Evolutionary conservation across 306 rosid genomes (phyloP).

Genomic region (Castanopsis chinensis): DNA sequence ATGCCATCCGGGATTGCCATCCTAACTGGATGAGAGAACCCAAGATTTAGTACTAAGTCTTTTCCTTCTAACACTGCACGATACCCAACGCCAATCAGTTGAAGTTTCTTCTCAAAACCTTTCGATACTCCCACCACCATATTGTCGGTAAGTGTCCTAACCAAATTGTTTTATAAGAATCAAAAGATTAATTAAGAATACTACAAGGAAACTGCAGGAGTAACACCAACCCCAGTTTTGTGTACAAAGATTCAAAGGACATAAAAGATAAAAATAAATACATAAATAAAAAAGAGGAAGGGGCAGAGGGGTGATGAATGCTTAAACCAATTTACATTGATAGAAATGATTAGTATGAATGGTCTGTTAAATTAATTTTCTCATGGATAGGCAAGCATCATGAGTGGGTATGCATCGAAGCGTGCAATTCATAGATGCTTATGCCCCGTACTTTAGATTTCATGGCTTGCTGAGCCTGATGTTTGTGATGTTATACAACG

Average conservation of each 20-base stretch:
- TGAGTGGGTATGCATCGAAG: background rate
- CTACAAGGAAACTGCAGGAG: background rate
- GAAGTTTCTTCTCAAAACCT: conserved; percentile 95
- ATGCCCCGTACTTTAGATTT: no score
- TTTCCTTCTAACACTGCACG: conserved; percentile 85
- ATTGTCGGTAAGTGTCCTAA: conserved; percentile 89
- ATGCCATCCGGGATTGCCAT: conserved; percentile 78
- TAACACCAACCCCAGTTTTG: no score
- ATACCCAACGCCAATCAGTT: conserved; percentile 90
- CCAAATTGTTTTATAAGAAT: conserved; percentile 25
- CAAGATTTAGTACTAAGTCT: conserved; percentile 79
- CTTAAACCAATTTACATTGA: background rate
- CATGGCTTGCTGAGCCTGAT: no score
- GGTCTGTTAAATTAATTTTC: background rate
- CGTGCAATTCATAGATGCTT: background rate
- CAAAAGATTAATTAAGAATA: conserved; percentile 8
- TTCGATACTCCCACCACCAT: conserved; percentile 94
- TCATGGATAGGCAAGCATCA: no score
- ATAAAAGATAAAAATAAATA: no score
- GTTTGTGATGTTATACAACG: no score
- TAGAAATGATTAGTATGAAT: background rate
- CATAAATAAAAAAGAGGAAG: background rate
- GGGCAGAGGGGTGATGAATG: background rate
- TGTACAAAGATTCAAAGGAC: no score
- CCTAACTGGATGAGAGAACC: conserved; percentile 96